Evolutionary conservation across 371 early-diverging fungal species (phyloP).

Genomic region (Fennellomyces sp.): DNA sequence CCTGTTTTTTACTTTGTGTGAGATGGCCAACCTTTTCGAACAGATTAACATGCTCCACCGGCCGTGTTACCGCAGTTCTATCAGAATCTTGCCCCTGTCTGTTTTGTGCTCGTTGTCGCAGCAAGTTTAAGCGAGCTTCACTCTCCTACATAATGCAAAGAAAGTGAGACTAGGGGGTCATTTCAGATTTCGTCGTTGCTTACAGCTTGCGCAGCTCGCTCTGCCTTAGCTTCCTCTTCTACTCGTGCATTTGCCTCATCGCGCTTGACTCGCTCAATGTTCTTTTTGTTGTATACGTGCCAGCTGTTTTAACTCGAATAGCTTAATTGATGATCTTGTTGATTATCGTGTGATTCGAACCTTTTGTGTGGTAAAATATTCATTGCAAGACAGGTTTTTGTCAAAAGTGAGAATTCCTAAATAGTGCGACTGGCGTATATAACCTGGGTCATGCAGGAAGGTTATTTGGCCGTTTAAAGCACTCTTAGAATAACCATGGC

Average conservation of each 20-base stretch:
- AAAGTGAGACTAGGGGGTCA: background rate
- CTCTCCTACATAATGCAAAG: conserved; percentile 52
- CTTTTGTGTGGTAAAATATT: conserved; percentile 78
- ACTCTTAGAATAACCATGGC: too few relatives aligned
- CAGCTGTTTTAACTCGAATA: conserved; percentile 43
- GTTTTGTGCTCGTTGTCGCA: conserved; percentile 51
- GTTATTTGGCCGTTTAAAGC: too few relatives aligned
- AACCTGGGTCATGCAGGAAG: too few relatives aligned
- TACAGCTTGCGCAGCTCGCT: conserved; percentile 55
- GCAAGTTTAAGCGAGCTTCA: conserved; percentile 53
- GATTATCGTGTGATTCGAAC: conserved; percentile 20
- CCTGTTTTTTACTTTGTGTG: background rate
- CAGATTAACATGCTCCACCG: conserved; percentile 56
- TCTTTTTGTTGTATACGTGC: conserved; percentile 80
- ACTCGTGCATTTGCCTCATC: conserved; percentile 71
- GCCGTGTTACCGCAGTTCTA: background rate
- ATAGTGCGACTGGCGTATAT: background rate
- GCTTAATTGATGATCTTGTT: background rate
- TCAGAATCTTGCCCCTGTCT: conserved; percentile 11
- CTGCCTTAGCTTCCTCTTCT: conserved; percentile 48
- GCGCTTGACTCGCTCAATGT: conserved; percentile 65
- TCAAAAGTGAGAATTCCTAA: background rate
- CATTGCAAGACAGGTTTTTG: conserved; percentile 31
- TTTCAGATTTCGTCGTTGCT: conserved; percentile 1
- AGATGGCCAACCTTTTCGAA: conserved; percentile 53